These are phyloP conservation scores for Phytophthora cryptogea DNA, from an alignment of 352 stramenopile species.

Conservation along the genomic window DNA sequence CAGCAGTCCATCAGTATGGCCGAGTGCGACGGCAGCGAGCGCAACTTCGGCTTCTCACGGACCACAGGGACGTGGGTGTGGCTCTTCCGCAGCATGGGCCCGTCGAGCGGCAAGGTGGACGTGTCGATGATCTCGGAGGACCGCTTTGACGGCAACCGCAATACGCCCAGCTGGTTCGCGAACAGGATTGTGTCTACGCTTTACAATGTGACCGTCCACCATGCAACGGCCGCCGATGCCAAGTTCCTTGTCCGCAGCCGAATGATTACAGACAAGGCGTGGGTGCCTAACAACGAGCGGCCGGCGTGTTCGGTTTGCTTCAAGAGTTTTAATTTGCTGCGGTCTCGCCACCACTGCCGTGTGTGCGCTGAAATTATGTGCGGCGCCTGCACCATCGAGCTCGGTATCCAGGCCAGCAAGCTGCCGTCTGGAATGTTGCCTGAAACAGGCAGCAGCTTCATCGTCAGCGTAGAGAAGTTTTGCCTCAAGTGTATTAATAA, in stretches of 20 bases:
- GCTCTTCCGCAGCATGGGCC: constrained; percentile 59
- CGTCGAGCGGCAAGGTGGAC: constrained; percentile 61
- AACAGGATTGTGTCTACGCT: constrained; percentile 63
- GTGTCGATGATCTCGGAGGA: constrained; percentile 46
- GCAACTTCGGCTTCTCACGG: constrained; percentile 68
- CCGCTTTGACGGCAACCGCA: constrained; percentile 47
- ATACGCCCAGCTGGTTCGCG: constrained; percentile 70
- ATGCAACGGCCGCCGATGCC: constrained; percentile 57
- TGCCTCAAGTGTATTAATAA: constrained; percentile 84
- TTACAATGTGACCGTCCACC: constrained; percentile 39
- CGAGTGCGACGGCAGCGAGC: constrained; percentile 50
- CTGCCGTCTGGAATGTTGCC: constrained; percentile 60
- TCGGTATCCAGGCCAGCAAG: constrained; percentile 58
- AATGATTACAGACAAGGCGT: constrained; percentile 69
- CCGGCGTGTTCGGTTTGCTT: constrained; percentile 76
- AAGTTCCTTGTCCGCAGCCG: constrained; percentile 65
- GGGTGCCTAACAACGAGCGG: constrained; percentile 71
- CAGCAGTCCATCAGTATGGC: constrained; percentile 60
- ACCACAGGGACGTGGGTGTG: constrained; percentile 56
- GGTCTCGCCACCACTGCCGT: constrained; percentile 79
- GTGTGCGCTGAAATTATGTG: constrained; percentile 88
- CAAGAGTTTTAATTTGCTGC: constrained; percentile 77
- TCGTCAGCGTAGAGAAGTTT: constrained; percentile 82
- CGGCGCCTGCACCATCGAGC: constrained; percentile 63
- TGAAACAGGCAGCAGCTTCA: constrained; percentile 51